These are phyloP conservation scores for Brassica juncea DNA, from an alignment of 345 rosid genomes.

Conservation along the genomic window DNA sequence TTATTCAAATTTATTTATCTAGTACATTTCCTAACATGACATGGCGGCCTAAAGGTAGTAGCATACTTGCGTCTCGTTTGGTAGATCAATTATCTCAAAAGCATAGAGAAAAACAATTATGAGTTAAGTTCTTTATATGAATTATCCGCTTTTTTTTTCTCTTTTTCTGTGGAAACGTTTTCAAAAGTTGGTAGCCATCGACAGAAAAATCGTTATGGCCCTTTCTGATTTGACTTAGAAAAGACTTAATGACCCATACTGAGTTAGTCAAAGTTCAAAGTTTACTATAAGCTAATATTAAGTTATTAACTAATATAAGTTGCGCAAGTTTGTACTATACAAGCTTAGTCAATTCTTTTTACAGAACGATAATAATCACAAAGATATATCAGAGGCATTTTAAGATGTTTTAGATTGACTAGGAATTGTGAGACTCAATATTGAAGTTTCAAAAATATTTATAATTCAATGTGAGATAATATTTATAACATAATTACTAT, in stretches of 20 bases:
- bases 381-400: background rate
- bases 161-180: background rate
- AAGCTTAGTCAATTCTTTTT: background rate
- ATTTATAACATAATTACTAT: background rate
- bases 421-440: background rate
- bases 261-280: slow-evolving; percentile 1
- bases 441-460: background rate
- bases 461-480: background rate
- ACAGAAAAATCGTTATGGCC: slow-evolving; percentile 10
- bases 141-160: background rate
- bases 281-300: background rate
- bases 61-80: slow-evolving; percentile 32
- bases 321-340: background rate
- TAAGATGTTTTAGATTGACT: background rate
- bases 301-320: background rate
- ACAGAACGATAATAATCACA: background rate
- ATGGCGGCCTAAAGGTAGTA: slow-evolving; percentile 1
- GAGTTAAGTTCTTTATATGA: slow-evolving; percentile 21
- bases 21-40: slow-evolving; percentile 16
- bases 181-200: slow-evolving; percentile 28
- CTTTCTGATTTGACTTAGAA: slow-evolving; percentile 8
- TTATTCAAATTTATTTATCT: background rate
- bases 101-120: slow-evolving; percentile 2
- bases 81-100: slow-evolving; percentile 15
- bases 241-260: background rate